Conservation (phyloP, 2,329 filamentous ascomycete genomes). For the Grosmannia serpens region DNA sequence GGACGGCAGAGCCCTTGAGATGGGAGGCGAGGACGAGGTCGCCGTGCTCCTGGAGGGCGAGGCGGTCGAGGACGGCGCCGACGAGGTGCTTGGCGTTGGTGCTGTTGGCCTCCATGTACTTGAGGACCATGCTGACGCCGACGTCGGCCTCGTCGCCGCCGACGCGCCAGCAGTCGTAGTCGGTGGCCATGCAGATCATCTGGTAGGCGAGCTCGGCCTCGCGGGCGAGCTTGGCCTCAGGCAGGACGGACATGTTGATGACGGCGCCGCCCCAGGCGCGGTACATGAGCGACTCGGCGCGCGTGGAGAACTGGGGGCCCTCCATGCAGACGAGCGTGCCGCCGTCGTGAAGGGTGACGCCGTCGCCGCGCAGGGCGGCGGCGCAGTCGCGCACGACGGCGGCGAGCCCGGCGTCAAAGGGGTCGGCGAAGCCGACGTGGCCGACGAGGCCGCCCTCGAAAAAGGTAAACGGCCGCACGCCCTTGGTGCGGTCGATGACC, state of each 20-base stretch:
- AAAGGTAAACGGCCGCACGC: conserved; percentile 86
- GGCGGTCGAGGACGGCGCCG: conserved; percentile 74
- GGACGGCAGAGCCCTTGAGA: conserved; percentile 62
- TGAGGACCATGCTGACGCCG: conserved; percentile 94
- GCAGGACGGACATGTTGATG: conserved; percentile 96
- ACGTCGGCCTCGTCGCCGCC: conserved; percentile 68
- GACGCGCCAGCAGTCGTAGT: conserved; percentile 97
- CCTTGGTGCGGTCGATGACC: conserved; percentile 95
- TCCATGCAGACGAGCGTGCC: conserved; percentile 94
- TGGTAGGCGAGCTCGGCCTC: conserved; percentile 96
- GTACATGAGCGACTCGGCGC: conserved; percentile 92
- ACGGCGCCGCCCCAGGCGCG: conserved; percentile 85
- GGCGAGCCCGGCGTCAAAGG: conserved; percentile 72
- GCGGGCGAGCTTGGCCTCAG: conserved; percentile 89
- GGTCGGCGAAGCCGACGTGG: conserved; percentile 91
- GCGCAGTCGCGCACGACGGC: conserved; percentile 70
- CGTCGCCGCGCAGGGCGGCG: conserved; percentile 64
- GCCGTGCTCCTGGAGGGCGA: conserved; percentile 64
- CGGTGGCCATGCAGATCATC: conserved; percentile 98
- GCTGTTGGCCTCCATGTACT: conserved; percentile 87
- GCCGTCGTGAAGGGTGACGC: conserved; percentile 70
- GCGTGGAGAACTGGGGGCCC: conserved; percentile 95
- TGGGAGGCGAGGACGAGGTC: conserved; percentile 73
- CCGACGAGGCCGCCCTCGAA: conserved; percentile 87
- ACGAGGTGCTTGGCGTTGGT: conserved; percentile 79